These are phyloP conservation scores for Plenodomus tracheiphilus DNA, from an alignment of 2,329 filamentous ascomycete genomes.

Conservation along the genomic window DNA sequence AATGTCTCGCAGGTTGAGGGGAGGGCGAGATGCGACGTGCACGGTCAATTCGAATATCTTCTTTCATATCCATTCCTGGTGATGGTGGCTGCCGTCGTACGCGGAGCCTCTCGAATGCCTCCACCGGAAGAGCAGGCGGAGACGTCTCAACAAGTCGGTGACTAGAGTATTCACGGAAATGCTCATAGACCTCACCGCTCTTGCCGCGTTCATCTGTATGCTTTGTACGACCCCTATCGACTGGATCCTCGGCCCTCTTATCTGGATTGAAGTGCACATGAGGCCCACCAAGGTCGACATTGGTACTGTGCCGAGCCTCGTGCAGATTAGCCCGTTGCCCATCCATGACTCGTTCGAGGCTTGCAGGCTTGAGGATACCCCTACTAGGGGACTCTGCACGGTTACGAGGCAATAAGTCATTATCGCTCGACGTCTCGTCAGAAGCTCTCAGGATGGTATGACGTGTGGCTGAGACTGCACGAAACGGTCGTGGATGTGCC, in stretches of 20 bases:
- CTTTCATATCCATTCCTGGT: constrained; percentile 12
- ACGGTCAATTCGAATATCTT: constrained; percentile 23
- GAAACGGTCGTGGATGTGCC: constrained; percentile 31
- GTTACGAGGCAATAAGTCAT: constrained; percentile 9
- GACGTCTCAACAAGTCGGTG: constrained; percentile 14
- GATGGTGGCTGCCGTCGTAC: constrained; percentile 19
- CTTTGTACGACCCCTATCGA: constrained; percentile 1
- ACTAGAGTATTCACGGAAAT: constrained; percentile 16
- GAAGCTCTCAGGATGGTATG: constrained; percentile 17
- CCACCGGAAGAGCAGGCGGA: constrained; percentile 13
- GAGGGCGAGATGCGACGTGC: constrained; percentile 20
- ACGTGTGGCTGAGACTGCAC: constrained; percentile 22
- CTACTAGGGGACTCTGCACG: constrained; percentile 18
- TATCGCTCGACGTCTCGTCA: constrained; percentile 21
- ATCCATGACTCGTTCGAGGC: constrained; percentile 19
- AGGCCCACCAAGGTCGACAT: constrained; percentile 34
- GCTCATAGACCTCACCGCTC: constrained; percentile 10
- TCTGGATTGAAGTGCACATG: constrained; percentile 35
- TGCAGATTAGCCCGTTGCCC: constrained; percentile 18
- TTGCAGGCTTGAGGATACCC: constrained; percentile 29
- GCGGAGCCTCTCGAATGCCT: constrained; percentile 22
- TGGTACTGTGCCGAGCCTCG: constrained; percentile 30
- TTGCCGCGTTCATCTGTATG: constrained; percentile 7
- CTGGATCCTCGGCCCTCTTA: constrained; percentile 4
- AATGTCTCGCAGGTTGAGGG: constrained; percentile 5